A percentile compares a stretch with the other conserved stretches of the same genome.
phyloP scores from a whole-genome alignment of 306 rosid species.

The Casuarina cunninghamiana region DNA sequence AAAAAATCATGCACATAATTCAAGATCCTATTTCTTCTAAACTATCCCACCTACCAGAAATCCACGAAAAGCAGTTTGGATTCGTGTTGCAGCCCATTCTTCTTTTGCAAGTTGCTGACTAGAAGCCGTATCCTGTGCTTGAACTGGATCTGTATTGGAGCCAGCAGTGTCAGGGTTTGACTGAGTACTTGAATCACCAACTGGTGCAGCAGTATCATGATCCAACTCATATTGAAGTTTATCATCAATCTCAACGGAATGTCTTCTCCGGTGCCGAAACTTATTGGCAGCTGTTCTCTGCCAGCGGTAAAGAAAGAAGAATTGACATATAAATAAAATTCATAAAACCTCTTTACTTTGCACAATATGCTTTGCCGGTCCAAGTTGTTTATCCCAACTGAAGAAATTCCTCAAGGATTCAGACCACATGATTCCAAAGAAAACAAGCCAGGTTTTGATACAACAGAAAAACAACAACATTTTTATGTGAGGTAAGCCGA shows the following conservation, averaged over 20 bases:
- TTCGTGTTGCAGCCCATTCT: slow-evolving; percentile 71
- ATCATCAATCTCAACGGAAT: slow-evolving; percentile 53
- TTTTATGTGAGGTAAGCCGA: background rate
- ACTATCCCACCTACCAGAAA: slow-evolving; percentile 51
- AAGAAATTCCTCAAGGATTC: background rate
- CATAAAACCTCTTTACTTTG: background rate
- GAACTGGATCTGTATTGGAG: slow-evolving; percentile 60
- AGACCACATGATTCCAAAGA: background rate
- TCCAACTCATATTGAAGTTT: slow-evolving; percentile 52
- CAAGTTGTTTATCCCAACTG: background rate
- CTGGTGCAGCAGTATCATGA: slow-evolving; percentile 38
- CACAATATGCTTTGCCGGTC: background rate
- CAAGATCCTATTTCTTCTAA: background rate
- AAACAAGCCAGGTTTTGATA: background rate
- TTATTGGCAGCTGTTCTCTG: slow-evolving; percentile 52
- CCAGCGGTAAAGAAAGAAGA: slow-evolving; percentile 28
- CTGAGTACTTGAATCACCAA: slow-evolving; percentile 43
- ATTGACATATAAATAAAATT: background rate
- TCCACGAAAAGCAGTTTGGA: slow-evolving; percentile 88
- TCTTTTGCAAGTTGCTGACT: slow-evolving; percentile 46
- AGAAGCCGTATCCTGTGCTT: slow-evolving; percentile 38
- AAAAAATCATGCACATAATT: background rate
- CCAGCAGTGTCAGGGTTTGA: slow-evolving; percentile 38
- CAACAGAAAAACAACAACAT: background rate
- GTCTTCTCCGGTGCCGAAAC: slow-evolving; percentile 58